Evolutionary conservation across 73 alveolate species (phyloP).

Genomic region (Paramecium tetraurelia): DNA sequence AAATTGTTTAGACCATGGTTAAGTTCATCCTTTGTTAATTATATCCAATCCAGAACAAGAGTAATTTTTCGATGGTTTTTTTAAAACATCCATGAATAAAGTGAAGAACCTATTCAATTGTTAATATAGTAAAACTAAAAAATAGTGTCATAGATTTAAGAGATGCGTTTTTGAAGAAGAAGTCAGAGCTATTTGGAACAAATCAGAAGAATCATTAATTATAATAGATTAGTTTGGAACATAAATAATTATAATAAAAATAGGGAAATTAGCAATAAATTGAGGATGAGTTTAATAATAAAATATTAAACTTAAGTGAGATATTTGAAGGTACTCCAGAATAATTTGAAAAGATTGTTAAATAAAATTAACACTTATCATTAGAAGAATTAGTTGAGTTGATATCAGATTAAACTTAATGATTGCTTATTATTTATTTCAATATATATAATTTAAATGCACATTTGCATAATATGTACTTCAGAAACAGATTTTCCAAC

Average conservation of each 20-base stretch:
- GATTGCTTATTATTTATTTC: background rate
- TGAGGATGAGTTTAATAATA: background rate
- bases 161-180: background rate
- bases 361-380: background rate
- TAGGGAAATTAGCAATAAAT: background rate
- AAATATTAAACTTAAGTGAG: background rate
- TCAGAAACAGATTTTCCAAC: background rate
- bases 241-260: background rate
- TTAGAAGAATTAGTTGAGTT: background rate
- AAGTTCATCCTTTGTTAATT: background rate
- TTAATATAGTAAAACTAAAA: background rate
- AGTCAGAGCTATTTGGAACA: background rate
- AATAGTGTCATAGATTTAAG: background rate
- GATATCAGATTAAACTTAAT: background rate
- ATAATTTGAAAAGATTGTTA: background rate
- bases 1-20: constrained; percentile 7
- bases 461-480: background rate
- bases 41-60: background rate
- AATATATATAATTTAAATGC: background rate
- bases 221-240: background rate
- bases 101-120: background rate
- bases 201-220: background rate
- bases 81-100: background rate
- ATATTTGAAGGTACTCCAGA: background rate
- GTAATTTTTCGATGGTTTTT: background rate